phyloP scores from a whole-genome alignment of 257 asterid species.

The Lithospermum erythrorhizon region DNA sequence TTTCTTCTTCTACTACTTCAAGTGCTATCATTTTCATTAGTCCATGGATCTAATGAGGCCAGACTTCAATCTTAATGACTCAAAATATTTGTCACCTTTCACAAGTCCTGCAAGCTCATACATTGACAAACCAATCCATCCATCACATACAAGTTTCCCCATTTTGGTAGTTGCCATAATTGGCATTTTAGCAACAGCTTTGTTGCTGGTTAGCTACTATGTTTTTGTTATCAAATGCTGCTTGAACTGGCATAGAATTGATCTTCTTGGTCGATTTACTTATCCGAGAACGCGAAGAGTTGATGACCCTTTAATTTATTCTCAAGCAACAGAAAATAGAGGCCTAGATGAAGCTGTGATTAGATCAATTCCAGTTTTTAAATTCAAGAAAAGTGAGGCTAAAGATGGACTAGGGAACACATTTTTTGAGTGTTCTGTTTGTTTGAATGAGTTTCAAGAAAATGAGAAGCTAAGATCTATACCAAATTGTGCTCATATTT shows the following conservation, averaged over 20 bases:
- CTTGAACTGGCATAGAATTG: conserved; percentile 51
- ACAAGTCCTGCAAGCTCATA: no score
- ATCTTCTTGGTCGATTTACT: conserved; percentile 6
- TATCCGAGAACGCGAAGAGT: conserved; percentile 31
- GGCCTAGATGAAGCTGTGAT: conserved; percentile 64
- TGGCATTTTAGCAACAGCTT: no score
- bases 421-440: conserved; percentile 56
- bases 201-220: no score
- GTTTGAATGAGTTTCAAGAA: conserved; percentile 61
- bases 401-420: conserved; percentile 1
- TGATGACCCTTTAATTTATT: conserved; percentile 27
- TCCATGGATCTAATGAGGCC: no score
- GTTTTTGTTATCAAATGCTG: conserved; percentile 67
- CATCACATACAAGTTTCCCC: no score
- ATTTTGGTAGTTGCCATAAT: no score
- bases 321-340: conserved; percentile 36
- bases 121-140: no score
- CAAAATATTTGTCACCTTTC: no score
- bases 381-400: conserved; percentile 25
- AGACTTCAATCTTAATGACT: no score
- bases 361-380: conserved; percentile 52
- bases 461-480: conserved; percentile 55
- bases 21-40: no score
- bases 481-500: conserved; percentile 61
- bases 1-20: no score